Evolutionary conservation across 345 rosid genomes (phyloP).

Genomic region (Dimocarpus longan): DNA sequence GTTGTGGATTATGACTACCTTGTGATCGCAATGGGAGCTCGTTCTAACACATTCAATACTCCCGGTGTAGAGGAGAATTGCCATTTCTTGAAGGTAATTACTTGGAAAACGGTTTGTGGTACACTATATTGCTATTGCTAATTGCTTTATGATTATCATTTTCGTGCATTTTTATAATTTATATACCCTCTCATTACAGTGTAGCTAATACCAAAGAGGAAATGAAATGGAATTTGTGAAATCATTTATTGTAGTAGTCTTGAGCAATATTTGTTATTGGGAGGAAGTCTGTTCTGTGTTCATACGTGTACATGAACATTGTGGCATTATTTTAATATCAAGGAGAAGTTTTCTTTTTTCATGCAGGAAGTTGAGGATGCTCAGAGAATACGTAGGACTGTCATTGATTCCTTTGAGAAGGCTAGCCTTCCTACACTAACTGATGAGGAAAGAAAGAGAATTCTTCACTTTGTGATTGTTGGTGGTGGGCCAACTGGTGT

Average conservation of each 20-base stretch:
- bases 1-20: conserved; percentile 86
- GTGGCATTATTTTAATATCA: not conserved
- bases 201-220: not conserved
- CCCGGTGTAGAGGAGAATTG: conserved; percentile 95
- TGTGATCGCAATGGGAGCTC: conserved; percentile 93
- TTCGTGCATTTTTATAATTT: not conserved
- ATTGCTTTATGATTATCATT: not conserved
- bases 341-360: conserved; percentile 13
- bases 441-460: conserved; percentile 84
- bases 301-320: not conserved
- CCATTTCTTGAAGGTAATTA: conserved; percentile 82
- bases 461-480: conserved; percentile 95
- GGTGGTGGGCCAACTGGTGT: conserved; percentile 99
- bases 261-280: not conserved
- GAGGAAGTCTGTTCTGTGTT: not conserved
- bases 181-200: not conserved
- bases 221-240: not conserved
- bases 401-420: conserved; percentile 88
- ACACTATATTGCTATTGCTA: not conserved
- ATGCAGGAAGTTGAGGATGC: conserved; percentile 98
- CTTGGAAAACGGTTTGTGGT: not conserved
- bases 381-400: conserved; percentile 77
- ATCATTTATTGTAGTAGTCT: not conserved
- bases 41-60: conserved; percentile 89
- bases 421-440: conserved; percentile 83